phyloP scores from a whole-genome alignment of 2,329 filamentous ascomycete species.

The Claviceps pazoutovae region DNA sequence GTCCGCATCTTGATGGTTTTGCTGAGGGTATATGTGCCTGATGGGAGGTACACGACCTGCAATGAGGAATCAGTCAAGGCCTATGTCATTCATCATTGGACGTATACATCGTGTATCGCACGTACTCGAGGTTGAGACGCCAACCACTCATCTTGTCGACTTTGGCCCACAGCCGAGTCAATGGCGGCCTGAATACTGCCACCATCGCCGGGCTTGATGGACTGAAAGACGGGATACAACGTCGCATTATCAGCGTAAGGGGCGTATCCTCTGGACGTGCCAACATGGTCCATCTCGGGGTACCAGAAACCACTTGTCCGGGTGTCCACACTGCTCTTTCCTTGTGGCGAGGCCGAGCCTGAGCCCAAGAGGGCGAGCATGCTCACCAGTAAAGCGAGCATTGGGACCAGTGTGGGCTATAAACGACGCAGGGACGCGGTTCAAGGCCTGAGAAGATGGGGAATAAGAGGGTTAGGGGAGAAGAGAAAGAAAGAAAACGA shows the following conservation, averaged over 20 bases:
- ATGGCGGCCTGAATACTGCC: conserved; percentile 25
- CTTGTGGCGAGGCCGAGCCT: conserved; percentile 9
- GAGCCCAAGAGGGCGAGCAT: conserved; percentile 5
- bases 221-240: conserved; percentile 24
- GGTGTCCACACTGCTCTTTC: background rate
- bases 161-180: conserved; percentile 20
- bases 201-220: conserved; percentile 23
- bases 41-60: conserved; percentile 27
- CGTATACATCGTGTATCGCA: background rate
- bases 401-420: background rate
- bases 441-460: background rate
- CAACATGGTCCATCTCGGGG: conserved; percentile 27
- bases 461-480: background rate
- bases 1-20: conserved; percentile 28
- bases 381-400: background rate
- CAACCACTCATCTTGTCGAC: conserved; percentile 24
- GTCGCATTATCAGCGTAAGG: conserved; percentile 25
- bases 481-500: background rate
- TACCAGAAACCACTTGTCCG: conserved; percentile 25
- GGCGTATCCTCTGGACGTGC: conserved; percentile 23
- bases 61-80: background rate
- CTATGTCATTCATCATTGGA: too few relatives aligned
- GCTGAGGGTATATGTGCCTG: conserved; percentile 26
- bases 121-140: conserved; percentile 27
- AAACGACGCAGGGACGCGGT: background rate